Evolutionary conservation across 257 asterid genomes (phyloP).

Genomic region (Solanum neorickii): DNA sequence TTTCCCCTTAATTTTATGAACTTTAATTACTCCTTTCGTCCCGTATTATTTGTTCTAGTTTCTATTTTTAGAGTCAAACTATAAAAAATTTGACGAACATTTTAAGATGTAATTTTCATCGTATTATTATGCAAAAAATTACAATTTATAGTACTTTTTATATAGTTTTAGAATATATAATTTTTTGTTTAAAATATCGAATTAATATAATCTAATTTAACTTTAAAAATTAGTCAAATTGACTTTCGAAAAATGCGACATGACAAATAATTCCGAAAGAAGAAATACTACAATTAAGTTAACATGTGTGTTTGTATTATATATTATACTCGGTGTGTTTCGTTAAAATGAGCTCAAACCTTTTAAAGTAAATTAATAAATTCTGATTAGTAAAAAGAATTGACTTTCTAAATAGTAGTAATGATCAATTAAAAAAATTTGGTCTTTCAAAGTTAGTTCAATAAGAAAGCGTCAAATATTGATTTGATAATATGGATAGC

Average conservation of each 20-base stretch:
- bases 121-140: too few relatives aligned
- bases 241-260: too few relatives aligned
- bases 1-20: neutral
- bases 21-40: neutral
- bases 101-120: too few relatives aligned
- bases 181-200: too few relatives aligned
- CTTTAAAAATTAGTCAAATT: too few relatives aligned
- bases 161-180: too few relatives aligned
- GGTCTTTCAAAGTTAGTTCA: neutral
- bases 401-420: neutral
- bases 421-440: neutral
- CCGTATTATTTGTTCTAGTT: too few relatives aligned
- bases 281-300: neutral
- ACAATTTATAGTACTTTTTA: too few relatives aligned
- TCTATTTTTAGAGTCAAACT: too few relatives aligned
- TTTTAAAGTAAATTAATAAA: neutral
- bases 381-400: neutral
- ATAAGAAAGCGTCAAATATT: neutral
- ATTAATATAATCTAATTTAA: too few relatives aligned
- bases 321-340: neutral
- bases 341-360: neutral
- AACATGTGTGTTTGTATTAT: neutral
- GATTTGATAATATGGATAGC: neutral
- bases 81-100: too few relatives aligned
- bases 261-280: too few relatives aligned